Evolutionary conservation across 2,329 filamentous ascomycete genomes (phyloP), one percentile per base, ranked within the genome.

Genomic region (Neocucurbitaria cava): DNA sequence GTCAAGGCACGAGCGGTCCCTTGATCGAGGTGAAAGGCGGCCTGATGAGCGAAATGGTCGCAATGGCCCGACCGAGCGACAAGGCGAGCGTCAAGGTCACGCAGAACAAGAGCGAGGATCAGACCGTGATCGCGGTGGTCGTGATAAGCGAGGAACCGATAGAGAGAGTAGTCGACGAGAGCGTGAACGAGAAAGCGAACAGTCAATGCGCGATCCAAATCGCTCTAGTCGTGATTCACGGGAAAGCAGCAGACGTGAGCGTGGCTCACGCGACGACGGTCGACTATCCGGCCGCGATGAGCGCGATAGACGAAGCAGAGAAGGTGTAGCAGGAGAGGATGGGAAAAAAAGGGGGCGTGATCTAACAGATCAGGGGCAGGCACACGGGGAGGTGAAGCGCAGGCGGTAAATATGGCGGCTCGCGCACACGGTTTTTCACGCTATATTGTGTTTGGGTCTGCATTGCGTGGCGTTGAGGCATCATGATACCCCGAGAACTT

Each of bases 71-170:
- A 57, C 56, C 20, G 57, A 65, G 46, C 53, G 65, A 42, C 44
- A 54, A 21, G 56, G 50, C 11, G 57, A 65, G 46, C 53, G 65
- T 40, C 44, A 54, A 21, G 56, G 50, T 11, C 64, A 65, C 17
- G 30, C 30, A 23, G 68, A 70, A 41, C 61, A 61, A 41, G 71
- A 72, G 28, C 61, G 62, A 28, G 54, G 52, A 20, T 49, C 56
- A 21, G 69, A 71, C 8, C 62, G 70, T 21, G 71, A 71, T 24
- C 64, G 68, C 9, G 52, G 65, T 18, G 60, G 62, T 20, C 61
- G 69, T 15, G 70, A 72, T 6, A 65, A 66, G 58, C 67, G 64
- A 52, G 68, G 60, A 30, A 55, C 55, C 20, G 70, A 67, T 11
- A 51, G 63, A 41, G 66, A 65, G 50, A 57, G 55, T 24, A 66